phyloP scores from a whole-genome alignment of 1,284 basidiomycete genomes.

The Hortiboletus rubellus region DNA sequence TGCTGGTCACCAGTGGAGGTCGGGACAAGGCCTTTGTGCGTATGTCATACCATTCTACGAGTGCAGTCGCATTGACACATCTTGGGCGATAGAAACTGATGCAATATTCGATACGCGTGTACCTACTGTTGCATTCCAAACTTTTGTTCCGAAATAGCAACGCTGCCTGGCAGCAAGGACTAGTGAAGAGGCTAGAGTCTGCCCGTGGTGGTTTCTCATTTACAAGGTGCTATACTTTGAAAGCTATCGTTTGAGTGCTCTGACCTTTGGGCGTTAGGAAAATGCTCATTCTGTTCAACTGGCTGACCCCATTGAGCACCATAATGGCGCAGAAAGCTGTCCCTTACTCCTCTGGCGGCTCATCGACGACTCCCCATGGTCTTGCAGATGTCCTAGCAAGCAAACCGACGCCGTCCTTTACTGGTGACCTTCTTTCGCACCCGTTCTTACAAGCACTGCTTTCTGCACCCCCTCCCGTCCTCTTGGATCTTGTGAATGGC shows the following conservation, averaged over 20 bases:
- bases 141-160: constrained; percentile 45
- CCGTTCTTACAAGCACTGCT: constrained; percentile 70
- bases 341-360: constrained; percentile 47
- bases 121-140: constrained; percentile 65
- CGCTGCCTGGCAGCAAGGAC: constrained; percentile 51
- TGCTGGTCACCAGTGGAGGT: constrained; percentile 70
- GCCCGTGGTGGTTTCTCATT: constrained; percentile 68
- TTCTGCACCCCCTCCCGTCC: constrained; percentile 78
- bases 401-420: constrained; percentile 14
- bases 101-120: constrained; percentile 75
- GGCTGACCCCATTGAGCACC: constrained; percentile 69
- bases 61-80: constrained; percentile 6
- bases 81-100: constrained; percentile 64
- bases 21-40: constrained; percentile 81
- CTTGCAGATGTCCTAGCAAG: constrained; percentile 23
- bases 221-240: constrained; percentile 49
- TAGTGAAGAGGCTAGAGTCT: constrained; percentile 58
- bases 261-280: constrained; percentile 49
- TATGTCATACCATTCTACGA: constrained; percentile 19
- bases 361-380: constrained; percentile 24
- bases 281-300: constrained; percentile 77
- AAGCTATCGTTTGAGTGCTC: background rate
- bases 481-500: constrained; percentile 72
- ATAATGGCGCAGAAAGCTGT: constrained; percentile 64
- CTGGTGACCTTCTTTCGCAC: constrained; percentile 34